Evolutionary conservation across 768 basidiomycete genomes (phyloP).

Genomic region (Lyophyllum semitale): DNA sequence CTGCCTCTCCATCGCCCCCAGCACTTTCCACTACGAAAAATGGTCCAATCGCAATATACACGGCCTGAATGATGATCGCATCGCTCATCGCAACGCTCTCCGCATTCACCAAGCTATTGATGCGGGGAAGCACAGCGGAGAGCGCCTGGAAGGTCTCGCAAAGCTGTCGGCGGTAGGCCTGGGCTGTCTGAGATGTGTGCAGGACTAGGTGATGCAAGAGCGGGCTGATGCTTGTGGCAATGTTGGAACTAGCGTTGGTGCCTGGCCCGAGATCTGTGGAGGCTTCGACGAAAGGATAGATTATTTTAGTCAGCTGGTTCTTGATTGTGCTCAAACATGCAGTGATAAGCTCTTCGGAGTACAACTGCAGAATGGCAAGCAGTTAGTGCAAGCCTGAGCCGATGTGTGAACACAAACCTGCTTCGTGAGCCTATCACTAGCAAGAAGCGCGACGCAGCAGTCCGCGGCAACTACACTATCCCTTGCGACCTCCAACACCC

Average conservation of each 20-base stretch:
- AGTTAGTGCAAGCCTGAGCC: not conserved
- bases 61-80: slow-evolving; percentile 85
- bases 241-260: slow-evolving; percentile 23
- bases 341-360: slow-evolving; percentile 92
- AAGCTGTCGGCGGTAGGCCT: slow-evolving; percentile 47
- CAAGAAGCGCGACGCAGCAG: slow-evolving; percentile 76
- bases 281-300: slow-evolving; percentile 88
- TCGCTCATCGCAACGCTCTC: slow-evolving; percentile 85
- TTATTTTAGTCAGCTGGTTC: slow-evolving; percentile 73
- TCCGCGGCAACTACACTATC: slow-evolving; percentile 85
- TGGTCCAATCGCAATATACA: slow-evolving; percentile 92
- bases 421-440: slow-evolving; percentile 79
- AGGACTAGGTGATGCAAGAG: slow-evolving; percentile 55
- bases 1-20: slow-evolving; percentile 48
- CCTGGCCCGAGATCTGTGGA: slow-evolving; percentile 35
- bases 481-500: slow-evolving; percentile 58
- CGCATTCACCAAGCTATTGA: slow-evolving; percentile 73
- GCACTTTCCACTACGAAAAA: slow-evolving; percentile 87
- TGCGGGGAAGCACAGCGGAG: slow-evolving; percentile 68
- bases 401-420: slow-evolving; percentile 51
- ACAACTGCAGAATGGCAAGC: slow-evolving; percentile 52
- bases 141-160: slow-evolving; percentile 75
- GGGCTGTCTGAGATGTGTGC: slow-evolving; percentile 34
- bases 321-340: slow-evolving; percentile 77
- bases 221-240: slow-evolving; percentile 39